These are phyloP conservation scores for Suhomyces panamericanus DNA, from an alignment of 1,139 yeast genomes.

Conservation along the genomic window DNA sequence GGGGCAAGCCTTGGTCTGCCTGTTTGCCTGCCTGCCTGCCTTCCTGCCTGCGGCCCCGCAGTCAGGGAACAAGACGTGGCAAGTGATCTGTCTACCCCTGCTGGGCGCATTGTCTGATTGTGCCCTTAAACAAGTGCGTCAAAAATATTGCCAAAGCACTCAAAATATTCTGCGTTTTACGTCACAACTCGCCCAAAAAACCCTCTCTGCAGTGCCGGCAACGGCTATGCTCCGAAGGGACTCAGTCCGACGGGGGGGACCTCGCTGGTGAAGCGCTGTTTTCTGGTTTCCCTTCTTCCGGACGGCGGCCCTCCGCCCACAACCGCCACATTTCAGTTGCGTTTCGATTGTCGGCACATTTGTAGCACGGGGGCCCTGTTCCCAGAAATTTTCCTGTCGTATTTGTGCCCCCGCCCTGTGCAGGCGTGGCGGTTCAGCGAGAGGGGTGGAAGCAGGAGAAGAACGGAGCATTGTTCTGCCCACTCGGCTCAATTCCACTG, in stretches of 20 bases:
- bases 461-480: no score
- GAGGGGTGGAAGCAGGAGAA: background rate
- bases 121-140: background rate
- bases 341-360: background rate
- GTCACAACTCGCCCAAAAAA: background rate
- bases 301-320: no score
- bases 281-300: no score
- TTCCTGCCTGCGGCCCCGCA: no score
- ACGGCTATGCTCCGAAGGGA: background rate
- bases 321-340: background rate
- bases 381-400: background rate
- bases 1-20: no score
- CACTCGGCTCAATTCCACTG: no score
- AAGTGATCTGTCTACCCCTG: background rate
- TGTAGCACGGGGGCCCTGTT: background rate
- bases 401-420: background rate
- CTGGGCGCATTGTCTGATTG: background rate
- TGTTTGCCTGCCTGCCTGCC: no score
- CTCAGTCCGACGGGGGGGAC: no score
- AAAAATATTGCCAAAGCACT: background rate
- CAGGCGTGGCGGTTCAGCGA: background rate
- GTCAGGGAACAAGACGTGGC: no score
- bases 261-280: no score
- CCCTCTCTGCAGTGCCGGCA: background rate
- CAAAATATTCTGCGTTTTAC: conserved; percentile 6